Conservation (phyloP, 495 filamentous ascomycete species). For the Cenococcum geophilum region DNA sequence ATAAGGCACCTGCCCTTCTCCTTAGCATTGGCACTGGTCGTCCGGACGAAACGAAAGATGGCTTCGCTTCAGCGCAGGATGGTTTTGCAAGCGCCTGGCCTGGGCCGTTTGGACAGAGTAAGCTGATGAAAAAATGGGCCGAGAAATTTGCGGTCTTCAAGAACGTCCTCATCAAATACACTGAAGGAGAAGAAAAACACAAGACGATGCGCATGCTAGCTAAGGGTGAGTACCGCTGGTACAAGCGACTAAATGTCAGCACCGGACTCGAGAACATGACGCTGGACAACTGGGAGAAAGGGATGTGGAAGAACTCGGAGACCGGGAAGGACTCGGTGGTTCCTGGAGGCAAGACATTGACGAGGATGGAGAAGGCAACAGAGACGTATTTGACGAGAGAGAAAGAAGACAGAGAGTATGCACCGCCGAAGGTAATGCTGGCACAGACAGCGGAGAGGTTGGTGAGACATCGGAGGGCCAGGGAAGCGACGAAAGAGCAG, state of each 20-base stretch:
- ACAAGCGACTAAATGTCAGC: conserved; percentile 40
- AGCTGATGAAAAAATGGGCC: conserved; percentile 35
- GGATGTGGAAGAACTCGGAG: conserved; percentile 26
- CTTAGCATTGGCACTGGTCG: conserved; percentile 40
- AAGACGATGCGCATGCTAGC: conserved; percentile 37
- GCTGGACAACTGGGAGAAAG: conserved; percentile 38
- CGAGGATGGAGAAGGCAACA: conserved; percentile 36
- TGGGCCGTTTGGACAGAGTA: conserved; percentile 34
- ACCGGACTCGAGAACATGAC: conserved; percentile 36
- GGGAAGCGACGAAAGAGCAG: conserved; percentile 30
- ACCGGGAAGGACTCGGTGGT: conserved; percentile 26
- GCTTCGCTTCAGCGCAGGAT: conserved; percentile 34
- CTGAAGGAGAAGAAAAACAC: conserved; percentile 41
- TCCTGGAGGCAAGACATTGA: conserved; percentile 33
- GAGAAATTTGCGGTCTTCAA: conserved; percentile 42
- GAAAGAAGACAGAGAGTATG: conserved; percentile 34
- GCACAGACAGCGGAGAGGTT: conserved; percentile 40
- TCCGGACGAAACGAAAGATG: conserved; percentile 36
- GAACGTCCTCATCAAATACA: conserved; percentile 43
- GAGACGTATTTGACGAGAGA: conserved; percentile 34
- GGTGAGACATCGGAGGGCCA: conserved; percentile 35
- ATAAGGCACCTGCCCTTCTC: conserved; percentile 35
- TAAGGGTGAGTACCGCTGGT: conserved; percentile 40
- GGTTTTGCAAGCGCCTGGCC: conserved; percentile 41
- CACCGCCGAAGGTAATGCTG: conserved; percentile 37